Evolutionary conservation across 2,329 filamentous ascomycete species (phyloP).

Genomic region (Fusarium lateritium): DNA sequence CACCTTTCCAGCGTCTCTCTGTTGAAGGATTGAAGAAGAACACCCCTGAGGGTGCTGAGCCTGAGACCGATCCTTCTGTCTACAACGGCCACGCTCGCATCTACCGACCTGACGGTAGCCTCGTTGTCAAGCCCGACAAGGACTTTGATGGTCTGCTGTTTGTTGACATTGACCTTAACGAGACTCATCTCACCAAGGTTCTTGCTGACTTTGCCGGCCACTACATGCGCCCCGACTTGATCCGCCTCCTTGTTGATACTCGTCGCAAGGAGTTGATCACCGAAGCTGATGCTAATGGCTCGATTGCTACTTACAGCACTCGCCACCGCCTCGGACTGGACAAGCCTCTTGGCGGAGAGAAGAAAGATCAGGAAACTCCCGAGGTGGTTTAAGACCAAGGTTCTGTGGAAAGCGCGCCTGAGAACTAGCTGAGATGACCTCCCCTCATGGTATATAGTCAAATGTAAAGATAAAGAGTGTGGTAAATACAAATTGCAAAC

Average conservation of each 20-base stretch:
- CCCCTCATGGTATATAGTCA: too few relatives aligned
- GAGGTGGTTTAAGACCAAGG: not conserved
- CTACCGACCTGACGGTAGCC: constrained; percentile 47
- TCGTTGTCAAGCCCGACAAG: constrained; percentile 46
- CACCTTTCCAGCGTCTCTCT: constrained; percentile 46
- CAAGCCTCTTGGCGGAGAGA: constrained; percentile 39
- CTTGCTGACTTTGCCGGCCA: constrained; percentile 55
- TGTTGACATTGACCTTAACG: constrained; percentile 65
- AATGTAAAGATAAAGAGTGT: too few relatives aligned
- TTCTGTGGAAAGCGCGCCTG: too few relatives aligned
- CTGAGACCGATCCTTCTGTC: constrained; percentile 42
- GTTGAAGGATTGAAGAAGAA: constrained; percentile 46
- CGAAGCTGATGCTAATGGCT: constrained; percentile 21
- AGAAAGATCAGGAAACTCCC: constrained; percentile 14
- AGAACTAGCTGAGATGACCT: too few relatives aligned
- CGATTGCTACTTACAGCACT: constrained; percentile 35
- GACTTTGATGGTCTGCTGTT: constrained; percentile 64
- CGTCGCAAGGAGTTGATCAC: constrained; percentile 45
- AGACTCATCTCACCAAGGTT: constrained; percentile 47
- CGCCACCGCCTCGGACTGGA: constrained; percentile 38
- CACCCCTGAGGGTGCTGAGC: constrained; percentile 47
- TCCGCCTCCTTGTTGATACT: constrained; percentile 54
- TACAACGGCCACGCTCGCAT: constrained; percentile 49
- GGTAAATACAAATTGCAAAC: too few relatives aligned
- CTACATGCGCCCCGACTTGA: constrained; percentile 58